A percentile compares a stretch with the other conserved stretches of the same genome.
phyloP scores from a whole-genome alignment of 1,284 basidiomycete species.

The Papiliotrema terrestris region DNA sequence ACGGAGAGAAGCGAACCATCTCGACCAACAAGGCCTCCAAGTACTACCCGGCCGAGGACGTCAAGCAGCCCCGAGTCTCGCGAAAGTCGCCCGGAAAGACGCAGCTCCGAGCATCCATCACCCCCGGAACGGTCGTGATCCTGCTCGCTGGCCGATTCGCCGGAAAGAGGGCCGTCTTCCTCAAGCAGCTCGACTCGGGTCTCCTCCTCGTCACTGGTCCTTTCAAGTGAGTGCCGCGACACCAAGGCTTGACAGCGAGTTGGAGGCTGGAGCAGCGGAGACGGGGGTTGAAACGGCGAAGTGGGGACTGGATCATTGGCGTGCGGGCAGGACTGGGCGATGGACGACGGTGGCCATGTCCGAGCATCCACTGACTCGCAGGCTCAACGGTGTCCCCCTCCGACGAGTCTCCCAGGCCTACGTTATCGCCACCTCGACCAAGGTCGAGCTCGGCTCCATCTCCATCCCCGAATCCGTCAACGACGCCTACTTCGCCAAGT shows the following conservation, averaged over 20 bases:
- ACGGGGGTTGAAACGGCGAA: no score
- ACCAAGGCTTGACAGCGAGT: background rate
- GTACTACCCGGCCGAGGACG: conserved; percentile 97
- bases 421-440: conserved; percentile 97
- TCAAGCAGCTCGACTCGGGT: conserved; percentile 94
- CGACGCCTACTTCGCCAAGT: conserved; percentile 93
- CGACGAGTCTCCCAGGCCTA: conserved; percentile 99
- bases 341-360: background rate
- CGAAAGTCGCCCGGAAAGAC: conserved; percentile 74
- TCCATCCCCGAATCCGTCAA: conserved; percentile 78
- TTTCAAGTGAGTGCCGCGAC: conserved; percentile 63
- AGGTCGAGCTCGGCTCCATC: conserved; percentile 76
- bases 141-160: conserved; percentile 96
- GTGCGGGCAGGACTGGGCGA: background rate
- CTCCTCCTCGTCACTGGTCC: conserved; percentile 95
- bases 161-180: conserved; percentile 96
- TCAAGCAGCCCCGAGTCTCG: conserved; percentile 81
- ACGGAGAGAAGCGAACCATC: conserved; percentile 82
- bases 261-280: no score
- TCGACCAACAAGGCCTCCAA: conserved; percentile 80
- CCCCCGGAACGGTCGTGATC: conserved; percentile 93
- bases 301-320: background rate
- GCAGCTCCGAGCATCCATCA: conserved; percentile 80
- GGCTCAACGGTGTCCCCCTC: conserved; percentile 93
- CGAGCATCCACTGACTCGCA: conserved; percentile 15